phyloP scores from a whole-genome alignment of 257 asterid species.

The Penstemon eatonii region DNA sequence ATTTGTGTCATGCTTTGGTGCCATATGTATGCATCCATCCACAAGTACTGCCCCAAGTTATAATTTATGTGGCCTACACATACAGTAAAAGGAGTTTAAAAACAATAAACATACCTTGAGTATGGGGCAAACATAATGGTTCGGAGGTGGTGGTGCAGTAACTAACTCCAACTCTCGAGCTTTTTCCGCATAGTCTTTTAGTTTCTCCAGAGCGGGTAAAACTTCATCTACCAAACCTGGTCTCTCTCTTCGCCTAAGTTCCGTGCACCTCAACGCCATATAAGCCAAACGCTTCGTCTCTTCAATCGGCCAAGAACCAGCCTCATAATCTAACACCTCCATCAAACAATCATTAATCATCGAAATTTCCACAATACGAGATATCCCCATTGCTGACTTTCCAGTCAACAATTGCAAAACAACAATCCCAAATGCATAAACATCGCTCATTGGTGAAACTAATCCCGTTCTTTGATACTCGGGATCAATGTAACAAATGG shows the following conservation, averaged over 20 bases:
- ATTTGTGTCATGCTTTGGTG: too few species aligned
- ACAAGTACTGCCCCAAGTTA: too few species aligned
- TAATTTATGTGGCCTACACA: too few species aligned
- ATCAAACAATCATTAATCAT: slow-evolving; percentile 36
- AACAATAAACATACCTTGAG: slow-evolving; percentile 50
- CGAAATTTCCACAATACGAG: slow-evolving; percentile 63
- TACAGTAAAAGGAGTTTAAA: not conserved
- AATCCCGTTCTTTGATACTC: slow-evolving; percentile 87
- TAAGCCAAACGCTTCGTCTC: slow-evolving; percentile 55
- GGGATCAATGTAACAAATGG: slow-evolving; percentile 82
- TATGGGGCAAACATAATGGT: slow-evolving; percentile 70
- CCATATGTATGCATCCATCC: too few species aligned
- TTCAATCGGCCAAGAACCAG: slow-evolving; percentile 72
- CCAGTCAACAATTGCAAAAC: slow-evolving; percentile 74
- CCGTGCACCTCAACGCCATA: slow-evolving; percentile 73
- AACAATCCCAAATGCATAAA: slow-evolving; percentile 79
- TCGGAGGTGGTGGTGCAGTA: slow-evolving; percentile 48
- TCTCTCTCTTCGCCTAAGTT: slow-evolving; percentile 61
- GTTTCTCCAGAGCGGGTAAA: slow-evolving; percentile 62
- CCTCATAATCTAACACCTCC: slow-evolving; percentile 56
- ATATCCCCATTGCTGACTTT: slow-evolving; percentile 66
- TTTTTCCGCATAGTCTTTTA: slow-evolving; percentile 53
- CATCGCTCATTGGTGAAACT: slow-evolving; percentile 64
- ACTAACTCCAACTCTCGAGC: slow-evolving; percentile 36
- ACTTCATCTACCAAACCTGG: slow-evolving; percentile 59